Evolutionary conservation across 495 filamentous ascomycete genomes (phyloP), one percentile per base, ranked within the genome.

Genomic region (Aspergillus cavernicola): DNA sequence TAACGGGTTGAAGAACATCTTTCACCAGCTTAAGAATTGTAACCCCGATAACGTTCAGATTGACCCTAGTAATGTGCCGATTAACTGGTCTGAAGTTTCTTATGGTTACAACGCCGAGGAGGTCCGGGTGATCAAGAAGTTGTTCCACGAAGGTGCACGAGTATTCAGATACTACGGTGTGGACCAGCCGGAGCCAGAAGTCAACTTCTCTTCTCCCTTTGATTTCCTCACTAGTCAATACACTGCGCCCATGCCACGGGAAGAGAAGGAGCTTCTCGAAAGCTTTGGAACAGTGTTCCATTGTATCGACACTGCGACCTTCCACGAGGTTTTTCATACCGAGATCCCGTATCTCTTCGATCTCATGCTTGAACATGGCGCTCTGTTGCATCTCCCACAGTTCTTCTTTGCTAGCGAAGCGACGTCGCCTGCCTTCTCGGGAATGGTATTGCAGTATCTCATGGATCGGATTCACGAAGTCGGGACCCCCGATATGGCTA

Each of bases 281-380:
- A 96, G 89, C 9, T 99, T 99, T 59, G 95, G 92, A 8, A 97
- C 93, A 0, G 90, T 97, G 12, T 99, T 99, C 63, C 93, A 99
- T 63, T 93, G 90, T 70, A 95, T 99, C 60, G 95, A 99, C 64
- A 95, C 93, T 4, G 95, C 95, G 1, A 96, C 92, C 3, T 99
- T 99, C 62, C 89, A 99, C 62, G 95, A 99, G 70, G 90, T 99
- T 20, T 99, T 99, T 67, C 89, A 96, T 58, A 88, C 90, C 10
- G 92, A 97, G 71, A 97, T 99, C 51, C 92, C 92, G 23, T 89
- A 88, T 60, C 83, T 99, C 9, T 96, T 97, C 65, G 87, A 95
- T 41, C 95, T 97, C 79, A 96, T 96, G 78, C 96, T 97, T 67
- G 89, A 96, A 56, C 92, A 99, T 70, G 89, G 90, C 5, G 87